phyloP scores from a whole-genome alignment of 2,329 filamentous ascomycete genomes.

The Colletotrichum melonis region DNA sequence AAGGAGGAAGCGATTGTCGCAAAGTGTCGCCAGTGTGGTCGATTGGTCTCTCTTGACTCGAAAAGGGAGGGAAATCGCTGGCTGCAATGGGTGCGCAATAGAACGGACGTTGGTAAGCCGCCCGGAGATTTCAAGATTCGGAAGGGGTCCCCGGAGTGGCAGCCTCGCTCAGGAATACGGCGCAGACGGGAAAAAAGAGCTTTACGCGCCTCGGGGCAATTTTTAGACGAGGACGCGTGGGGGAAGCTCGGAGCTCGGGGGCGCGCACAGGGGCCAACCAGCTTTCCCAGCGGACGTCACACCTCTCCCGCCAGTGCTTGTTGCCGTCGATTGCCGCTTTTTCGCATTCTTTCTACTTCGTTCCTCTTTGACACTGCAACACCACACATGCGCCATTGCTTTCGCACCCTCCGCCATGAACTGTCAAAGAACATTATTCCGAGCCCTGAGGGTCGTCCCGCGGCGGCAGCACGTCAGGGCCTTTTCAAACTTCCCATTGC shows the following conservation, averaged over 20 bases:
- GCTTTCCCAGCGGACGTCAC: not conserved
- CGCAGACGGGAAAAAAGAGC: not conserved
- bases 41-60: no score
- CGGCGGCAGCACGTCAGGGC: slow-evolving; percentile 49
- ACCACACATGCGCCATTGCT: not conserved
- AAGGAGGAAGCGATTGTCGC: no score
- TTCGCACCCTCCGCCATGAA: slow-evolving; percentile 46
- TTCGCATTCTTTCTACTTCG: slow-evolving; percentile 7
- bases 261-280: slow-evolving; percentile 1
- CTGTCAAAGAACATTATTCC: slow-evolving; percentile 46
- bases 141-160: no score
- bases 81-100: not conserved
- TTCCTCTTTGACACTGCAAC: not conserved
- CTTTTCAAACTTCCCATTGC: slow-evolving; percentile 54
- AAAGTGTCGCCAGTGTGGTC: not conserved
- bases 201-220: slow-evolving; percentile 33
- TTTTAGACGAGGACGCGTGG: slow-evolving; percentile 32
- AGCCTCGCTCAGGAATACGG: not conserved
- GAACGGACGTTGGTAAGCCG: not conserved
- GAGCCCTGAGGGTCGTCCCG: slow-evolving; percentile 49
- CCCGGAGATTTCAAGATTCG: not conserved
- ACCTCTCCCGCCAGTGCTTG: not conserved
- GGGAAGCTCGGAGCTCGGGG: slow-evolving; percentile 22
- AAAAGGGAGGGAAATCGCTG: not conserved
- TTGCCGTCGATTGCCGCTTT: slow-evolving; percentile 20